Conservation (phyloP, 768 basidiomycete genomes). For the Leccinum subgranulosum region DNA sequence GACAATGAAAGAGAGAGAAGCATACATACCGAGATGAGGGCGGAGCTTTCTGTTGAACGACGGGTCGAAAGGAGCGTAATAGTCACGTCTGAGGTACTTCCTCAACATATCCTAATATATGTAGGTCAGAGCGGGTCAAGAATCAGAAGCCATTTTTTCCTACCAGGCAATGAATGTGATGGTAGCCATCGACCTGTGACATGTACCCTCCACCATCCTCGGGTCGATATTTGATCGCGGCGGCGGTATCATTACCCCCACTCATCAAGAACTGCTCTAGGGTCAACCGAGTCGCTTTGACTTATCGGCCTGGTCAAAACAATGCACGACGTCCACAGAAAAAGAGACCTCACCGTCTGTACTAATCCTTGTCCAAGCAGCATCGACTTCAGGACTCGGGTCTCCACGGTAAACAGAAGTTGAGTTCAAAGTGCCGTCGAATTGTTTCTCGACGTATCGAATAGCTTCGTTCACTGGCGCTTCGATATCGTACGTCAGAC, state of each 20-base stretch:
- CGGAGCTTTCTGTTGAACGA: background rate
- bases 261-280: constrained; percentile 6
- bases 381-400: constrained; percentile 5
- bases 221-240: constrained; percentile 1
- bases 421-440: background rate
- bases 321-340: too few relatives aligned
- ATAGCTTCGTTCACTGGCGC: constrained; percentile 3
- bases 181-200: constrained; percentile 7
- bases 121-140: background rate
- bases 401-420: background rate
- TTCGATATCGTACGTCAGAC: background rate
- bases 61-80: background rate
- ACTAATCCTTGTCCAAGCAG: constrained; percentile 1
- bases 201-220: constrained; percentile 15
- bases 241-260: background rate
- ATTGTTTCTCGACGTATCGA: background rate
- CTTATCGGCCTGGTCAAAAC: background rate
- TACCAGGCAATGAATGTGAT: constrained; percentile 12
- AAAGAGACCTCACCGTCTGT: background rate
- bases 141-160: background rate
- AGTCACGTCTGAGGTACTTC: background rate
- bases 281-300: constrained; percentile 6
- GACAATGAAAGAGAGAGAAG: too few relatives aligned
- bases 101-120: background rate
- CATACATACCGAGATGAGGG: background rate